These are phyloP conservation scores for Dichotomocladium elegans DNA, from an alignment of 371 early-diverging fungal species.

Conservation along the genomic window DNA sequence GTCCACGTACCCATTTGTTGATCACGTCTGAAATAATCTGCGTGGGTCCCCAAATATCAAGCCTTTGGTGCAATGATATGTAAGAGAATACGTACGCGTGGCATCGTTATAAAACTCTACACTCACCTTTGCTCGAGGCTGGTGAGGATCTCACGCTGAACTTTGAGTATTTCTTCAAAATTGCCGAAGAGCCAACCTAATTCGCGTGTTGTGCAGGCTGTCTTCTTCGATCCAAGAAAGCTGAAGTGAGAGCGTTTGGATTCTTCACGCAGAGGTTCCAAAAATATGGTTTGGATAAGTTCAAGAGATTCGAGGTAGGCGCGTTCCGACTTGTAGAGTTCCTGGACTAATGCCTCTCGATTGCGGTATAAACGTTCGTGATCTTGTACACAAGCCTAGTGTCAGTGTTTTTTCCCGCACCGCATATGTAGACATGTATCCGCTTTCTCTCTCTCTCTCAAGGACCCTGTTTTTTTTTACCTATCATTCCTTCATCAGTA, in stretches of 20 bases:
- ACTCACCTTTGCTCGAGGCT: slow-evolving; percentile 38
- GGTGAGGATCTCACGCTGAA: slow-evolving; percentile 24
- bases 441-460: too few relatives aligned
- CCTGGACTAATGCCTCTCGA: slow-evolving; percentile 32
- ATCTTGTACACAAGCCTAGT: slow-evolving; percentile 13
- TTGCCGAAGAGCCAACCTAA: slow-evolving; percentile 42
- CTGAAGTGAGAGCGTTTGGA: slow-evolving; percentile 24
- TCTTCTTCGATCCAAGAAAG: slow-evolving; percentile 35
- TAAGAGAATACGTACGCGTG: neutral
- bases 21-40: slow-evolving; percentile 20
- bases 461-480: slow-evolving; percentile 8
- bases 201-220: slow-evolving; percentile 37
- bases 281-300: slow-evolving; percentile 22
- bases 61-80: neutral
- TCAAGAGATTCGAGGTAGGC: slow-evolving; percentile 34
- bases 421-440: neutral
- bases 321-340: slow-evolving; percentile 27
- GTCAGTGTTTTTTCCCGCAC: neutral
- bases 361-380: slow-evolving; percentile 31
- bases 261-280: slow-evolving; percentile 27
- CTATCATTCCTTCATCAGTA: slow-evolving; percentile 22
- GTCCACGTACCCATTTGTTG: slow-evolving; percentile 13
- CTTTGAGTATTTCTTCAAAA: slow-evolving; percentile 28
- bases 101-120: slow-evolving; percentile 1
- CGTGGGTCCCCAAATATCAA: slow-evolving; percentile 16